Evolutionary conservation across 306 rosid species (phyloP), one percentile per base, ranked within the genome.

Genomic region (Medicago ruthenica): DNA sequence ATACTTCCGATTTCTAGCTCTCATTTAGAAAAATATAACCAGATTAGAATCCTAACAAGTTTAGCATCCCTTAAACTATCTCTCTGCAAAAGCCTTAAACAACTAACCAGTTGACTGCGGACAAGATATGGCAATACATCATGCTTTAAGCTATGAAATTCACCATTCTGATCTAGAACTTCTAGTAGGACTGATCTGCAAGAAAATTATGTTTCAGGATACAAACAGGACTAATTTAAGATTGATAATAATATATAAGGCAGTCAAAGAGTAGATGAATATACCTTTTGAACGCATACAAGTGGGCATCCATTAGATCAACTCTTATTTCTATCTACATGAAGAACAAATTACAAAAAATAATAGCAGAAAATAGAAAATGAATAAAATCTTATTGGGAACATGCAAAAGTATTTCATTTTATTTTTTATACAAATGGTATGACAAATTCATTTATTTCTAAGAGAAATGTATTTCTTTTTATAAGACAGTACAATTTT

Each of bases 291-390:
- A 96, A 92, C 8, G 98, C 97, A 81, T 96, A 96, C 80, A 96
- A 76, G 83, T 96, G 96, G 22, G 99, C 93, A 75, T 96, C 99
- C 98, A 96, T 92, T 80, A 96, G 98, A 89, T 92, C 99, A 77
- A 91, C 86, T 79, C 92, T 81, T 81, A 96, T 84, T 88, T 96
- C 99, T 93, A 96, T 88, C 99, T 96, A 74, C 82, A 76, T 39
- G 77, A 75, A 80, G 54, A 62, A 80, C 36, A 63, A 50, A 80
- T 8, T 67, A 39, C 27, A 71, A 41, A 80, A 34, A 40, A 12
- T 50, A 51, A 41, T 17, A 41, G n/a, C 27, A 60, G 27, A 24
- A n/a, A n/a, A 12, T 13, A 6, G 27, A 39, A 78, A 61, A 57
- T n/a, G 9, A 41, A 36, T 21, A 39, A 21, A 21, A 64, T 40